Evolutionary conservation across 2,329 filamentous ascomycete species (phyloP).

Genomic region (Endoconidiophora polonica): DNA sequence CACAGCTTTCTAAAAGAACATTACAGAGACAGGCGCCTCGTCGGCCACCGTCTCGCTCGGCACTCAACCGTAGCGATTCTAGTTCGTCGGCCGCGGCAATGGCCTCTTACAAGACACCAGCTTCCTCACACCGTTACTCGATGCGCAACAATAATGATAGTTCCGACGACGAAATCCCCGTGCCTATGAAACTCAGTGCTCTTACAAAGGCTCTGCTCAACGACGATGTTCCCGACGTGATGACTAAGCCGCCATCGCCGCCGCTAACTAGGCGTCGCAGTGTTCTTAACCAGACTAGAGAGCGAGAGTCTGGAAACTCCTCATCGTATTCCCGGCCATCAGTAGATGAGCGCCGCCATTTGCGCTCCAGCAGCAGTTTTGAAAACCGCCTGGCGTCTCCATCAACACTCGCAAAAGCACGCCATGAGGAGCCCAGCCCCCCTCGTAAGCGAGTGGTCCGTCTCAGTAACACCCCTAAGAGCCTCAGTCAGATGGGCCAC

Average conservation of each 20-base stretch:
- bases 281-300: conserved; percentile 21
- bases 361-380: conserved; percentile 30
- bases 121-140: conserved; percentile 27
- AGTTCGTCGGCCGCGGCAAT: conserved; percentile 22
- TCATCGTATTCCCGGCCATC: conserved; percentile 10
- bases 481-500: conserved; percentile 25
- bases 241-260: conserved; percentile 28
- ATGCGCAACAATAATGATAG: conserved; percentile 48
- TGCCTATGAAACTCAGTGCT: conserved; percentile 85
- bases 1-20: conserved; percentile 28
- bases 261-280: conserved; percentile 34
- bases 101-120: conserved; percentile 19
- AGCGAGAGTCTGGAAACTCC: background rate
- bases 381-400: conserved; percentile 19
- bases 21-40: conserved; percentile 39
- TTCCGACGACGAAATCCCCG: conserved; percentile 84
- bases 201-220: conserved; percentile 73
- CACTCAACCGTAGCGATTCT: conserved; percentile 29
- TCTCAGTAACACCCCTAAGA: conserved; percentile 34
- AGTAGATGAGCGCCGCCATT: conserved; percentile 28
- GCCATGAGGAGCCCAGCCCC: conserved; percentile 34
- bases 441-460: conserved; percentile 40
- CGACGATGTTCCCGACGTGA: conserved; percentile 36
- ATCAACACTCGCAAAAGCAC: conserved; percentile 26
- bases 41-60: conserved; percentile 31